A percentile compares a stretch with the other conserved stretches of the same genome.
phyloP scores from a whole-genome alignment of 1,284 basidiomycete genomes.

The Ganoderma lingzhi region DNA sequence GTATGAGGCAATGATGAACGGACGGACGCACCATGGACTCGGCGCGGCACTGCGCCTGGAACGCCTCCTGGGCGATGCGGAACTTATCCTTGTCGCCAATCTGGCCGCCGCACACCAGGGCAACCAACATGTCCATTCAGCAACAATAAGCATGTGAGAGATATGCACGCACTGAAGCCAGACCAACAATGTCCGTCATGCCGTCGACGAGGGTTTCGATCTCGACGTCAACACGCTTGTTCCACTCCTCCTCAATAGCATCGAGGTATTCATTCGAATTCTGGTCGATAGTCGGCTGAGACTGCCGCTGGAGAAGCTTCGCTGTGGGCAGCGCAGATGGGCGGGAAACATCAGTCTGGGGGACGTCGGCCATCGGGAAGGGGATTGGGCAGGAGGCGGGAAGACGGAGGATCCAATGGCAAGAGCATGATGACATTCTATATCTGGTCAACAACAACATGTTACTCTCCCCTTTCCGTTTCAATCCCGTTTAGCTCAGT shows the following conservation, averaged over 20 bases:
- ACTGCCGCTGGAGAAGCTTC: slow-evolving; percentile 32
- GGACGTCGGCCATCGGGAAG: slow-evolving; percentile 28
- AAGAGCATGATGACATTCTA: too few species aligned
- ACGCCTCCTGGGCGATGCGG: slow-evolving; percentile 84
- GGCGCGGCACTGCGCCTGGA: slow-evolving; percentile 83
- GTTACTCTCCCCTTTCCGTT: too few species aligned
- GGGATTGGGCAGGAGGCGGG: too few species aligned
- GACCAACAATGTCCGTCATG: slow-evolving; percentile 89
- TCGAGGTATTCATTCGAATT: slow-evolving; percentile 82
- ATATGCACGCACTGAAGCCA: slow-evolving; percentile 77
- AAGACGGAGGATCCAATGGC: too few species aligned
- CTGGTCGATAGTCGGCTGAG: slow-evolving; percentile 49
- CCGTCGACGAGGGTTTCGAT: slow-evolving; percentile 86
- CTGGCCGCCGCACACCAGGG: slow-evolving; percentile 45
- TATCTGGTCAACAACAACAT: too few species aligned
- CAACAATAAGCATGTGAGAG: too few species aligned
- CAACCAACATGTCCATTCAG: neutral
- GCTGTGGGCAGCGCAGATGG: slow-evolving; percentile 39
- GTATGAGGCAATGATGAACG: neutral
- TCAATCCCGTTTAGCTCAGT: slow-evolving; percentile 58
- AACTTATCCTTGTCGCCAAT: slow-evolving; percentile 90
- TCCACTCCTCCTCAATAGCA: slow-evolving; percentile 89
- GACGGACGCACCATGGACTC: slow-evolving; percentile 79
- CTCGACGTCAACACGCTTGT: slow-evolving; percentile 90
- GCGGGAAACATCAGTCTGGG: slow-evolving; percentile 37